Conservation (phyloP, 306 rosid species). For the Erythrophleum fordii region DNA sequence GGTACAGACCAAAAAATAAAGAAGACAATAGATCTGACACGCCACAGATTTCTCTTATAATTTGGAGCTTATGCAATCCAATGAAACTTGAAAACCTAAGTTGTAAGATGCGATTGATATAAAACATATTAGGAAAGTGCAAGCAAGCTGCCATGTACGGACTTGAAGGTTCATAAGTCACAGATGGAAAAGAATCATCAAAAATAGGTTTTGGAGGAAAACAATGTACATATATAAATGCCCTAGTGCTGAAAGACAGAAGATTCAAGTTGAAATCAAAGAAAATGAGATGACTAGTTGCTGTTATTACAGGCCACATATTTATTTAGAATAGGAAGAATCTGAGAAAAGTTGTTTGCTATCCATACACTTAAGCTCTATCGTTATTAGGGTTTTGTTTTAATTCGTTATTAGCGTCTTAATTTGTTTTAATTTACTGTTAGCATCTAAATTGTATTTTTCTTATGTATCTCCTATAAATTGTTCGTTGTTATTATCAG, state of each 20-base stretch:
- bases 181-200: background rate
- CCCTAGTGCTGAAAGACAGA: background rate
- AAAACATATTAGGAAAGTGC: background rate
- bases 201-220: background rate
- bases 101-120: background rate
- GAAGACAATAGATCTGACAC: background rate
- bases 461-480: too few species aligned
- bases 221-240: too few species aligned
- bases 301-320: background rate
- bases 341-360: too few species aligned
- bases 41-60: background rate
- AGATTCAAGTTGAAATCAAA: background rate
- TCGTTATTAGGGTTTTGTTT: too few species aligned
- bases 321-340: background rate
- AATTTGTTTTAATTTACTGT: too few species aligned
- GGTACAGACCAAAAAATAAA: background rate
- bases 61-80: conserved; percentile 12
- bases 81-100: background rate
- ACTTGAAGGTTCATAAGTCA: background rate
- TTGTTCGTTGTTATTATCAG: too few species aligned
- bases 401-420: too few species aligned
- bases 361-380: too few species aligned
- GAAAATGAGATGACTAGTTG: background rate
- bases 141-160: background rate
- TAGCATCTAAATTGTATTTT: too few species aligned